These are phyloP conservation scores for Termitomyces sp. DNA, from an alignment of 768 basidiomycete species.

Conservation along the genomic window DNA sequence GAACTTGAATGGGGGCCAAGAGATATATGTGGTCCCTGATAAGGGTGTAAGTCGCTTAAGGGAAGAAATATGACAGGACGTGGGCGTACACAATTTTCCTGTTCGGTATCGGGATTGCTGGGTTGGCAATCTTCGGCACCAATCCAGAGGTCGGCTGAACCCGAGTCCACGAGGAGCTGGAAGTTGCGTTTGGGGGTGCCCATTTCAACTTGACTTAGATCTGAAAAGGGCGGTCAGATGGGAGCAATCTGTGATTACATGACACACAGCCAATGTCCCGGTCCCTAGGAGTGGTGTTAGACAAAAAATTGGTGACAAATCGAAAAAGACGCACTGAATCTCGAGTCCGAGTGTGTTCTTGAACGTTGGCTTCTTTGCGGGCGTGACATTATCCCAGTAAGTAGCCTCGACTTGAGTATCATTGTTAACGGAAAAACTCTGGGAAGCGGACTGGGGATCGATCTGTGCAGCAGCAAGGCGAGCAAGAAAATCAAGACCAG, in stretches of 20 bases:
- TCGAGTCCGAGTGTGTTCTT: slow-evolving; percentile 43
- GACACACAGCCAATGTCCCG: slow-evolving; percentile 45
- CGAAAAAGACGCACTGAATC: slow-evolving; percentile 41
- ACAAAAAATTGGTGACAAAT: background rate
- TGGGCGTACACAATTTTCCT: slow-evolving; percentile 11
- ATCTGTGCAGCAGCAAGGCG: slow-evolving; percentile 3
- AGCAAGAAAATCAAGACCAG: slow-evolving; percentile 1
- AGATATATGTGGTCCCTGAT: slow-evolving; percentile 33
- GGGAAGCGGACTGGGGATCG: background rate
- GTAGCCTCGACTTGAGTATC: slow-evolving; percentile 19
- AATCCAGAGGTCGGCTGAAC: slow-evolving; percentile 61
- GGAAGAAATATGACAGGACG: background rate
- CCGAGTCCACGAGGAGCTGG: slow-evolving; percentile 52
- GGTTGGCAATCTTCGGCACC: slow-evolving; percentile 38
- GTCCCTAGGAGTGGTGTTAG: slow-evolving; percentile 23
- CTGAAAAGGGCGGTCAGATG: slow-evolving; percentile 13
- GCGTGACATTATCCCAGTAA: slow-evolving; percentile 13
- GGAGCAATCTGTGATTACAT: background rate
- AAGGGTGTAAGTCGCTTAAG: background rate
- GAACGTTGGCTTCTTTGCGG: slow-evolving; percentile 12
- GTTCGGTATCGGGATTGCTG: slow-evolving; percentile 14
- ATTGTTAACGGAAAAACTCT: slow-evolving; percentile 2
- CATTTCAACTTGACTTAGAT: slow-evolving; percentile 24
- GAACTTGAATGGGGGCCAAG: slow-evolving; percentile 54
- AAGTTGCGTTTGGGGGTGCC: slow-evolving; percentile 47